Evolutionary conservation across 495 filamentous ascomycete genomes (phyloP).

Genomic region (Neurospora sublineolata): DNA sequence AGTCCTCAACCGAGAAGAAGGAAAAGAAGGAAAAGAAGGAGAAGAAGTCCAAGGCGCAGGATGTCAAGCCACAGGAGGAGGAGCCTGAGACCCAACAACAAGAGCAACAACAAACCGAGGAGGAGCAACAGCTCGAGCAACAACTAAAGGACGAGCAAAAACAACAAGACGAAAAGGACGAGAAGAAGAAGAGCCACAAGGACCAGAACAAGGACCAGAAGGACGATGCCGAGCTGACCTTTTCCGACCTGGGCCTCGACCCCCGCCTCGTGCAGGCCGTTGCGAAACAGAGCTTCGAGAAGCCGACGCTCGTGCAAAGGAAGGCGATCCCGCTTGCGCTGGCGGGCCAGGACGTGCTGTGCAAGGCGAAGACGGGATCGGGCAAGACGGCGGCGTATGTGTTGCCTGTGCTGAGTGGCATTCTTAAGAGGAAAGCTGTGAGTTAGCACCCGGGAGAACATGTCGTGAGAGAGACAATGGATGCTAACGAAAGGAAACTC

Average conservation of each 20-base stretch:
- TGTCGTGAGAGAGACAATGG: not conserved
- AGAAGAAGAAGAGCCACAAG: conserved; percentile 7
- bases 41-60: conserved; percentile 1
- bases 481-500: not conserved
- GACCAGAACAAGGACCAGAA: conserved; percentile 3
- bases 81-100: not conserved
- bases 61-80: not conserved
- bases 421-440: conserved; percentile 66
- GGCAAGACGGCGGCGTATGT: conserved; percentile 97
- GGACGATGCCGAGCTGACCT: conserved; percentile 22
- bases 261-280: conserved; percentile 76
- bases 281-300: conserved; percentile 68
- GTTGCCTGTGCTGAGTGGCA: conserved; percentile 72
- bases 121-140: conserved; percentile 7
- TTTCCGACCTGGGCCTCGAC: conserved; percentile 60
- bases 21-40: conserved; percentile 4
- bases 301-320: conserved; percentile 75
- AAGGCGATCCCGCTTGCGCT: conserved; percentile 81
- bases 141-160: conserved; percentile 3
- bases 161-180: conserved; percentile 1
- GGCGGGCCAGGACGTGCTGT: conserved; percentile 83
- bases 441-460: conserved; percentile 7
- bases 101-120: conserved; percentile 1
- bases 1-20: conserved; percentile 3
- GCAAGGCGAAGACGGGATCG: conserved; percentile 83